Conservation (phyloP, 78 protist genomes). For the Planoprotostelium fungivorum region DNA sequence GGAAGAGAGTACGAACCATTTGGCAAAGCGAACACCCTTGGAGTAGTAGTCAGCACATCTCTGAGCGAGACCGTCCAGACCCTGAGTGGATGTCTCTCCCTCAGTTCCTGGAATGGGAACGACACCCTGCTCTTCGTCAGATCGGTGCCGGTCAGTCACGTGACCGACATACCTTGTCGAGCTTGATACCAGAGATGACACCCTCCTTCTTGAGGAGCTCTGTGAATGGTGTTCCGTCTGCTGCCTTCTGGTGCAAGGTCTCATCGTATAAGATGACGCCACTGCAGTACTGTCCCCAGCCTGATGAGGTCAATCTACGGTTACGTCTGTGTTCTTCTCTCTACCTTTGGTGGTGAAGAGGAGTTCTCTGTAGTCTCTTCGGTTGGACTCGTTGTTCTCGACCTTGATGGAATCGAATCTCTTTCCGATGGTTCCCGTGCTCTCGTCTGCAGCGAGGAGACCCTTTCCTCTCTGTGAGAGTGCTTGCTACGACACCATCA, state of each 20-base stretch:
- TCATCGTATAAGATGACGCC: conserved; percentile 92
- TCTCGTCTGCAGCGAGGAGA: conserved; percentile 94
- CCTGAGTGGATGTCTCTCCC: conserved; percentile 85
- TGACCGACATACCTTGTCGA: conserved; percentile 78
- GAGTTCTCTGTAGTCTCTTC: conserved; percentile 88
- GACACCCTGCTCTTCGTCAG: conserved; percentile 8
- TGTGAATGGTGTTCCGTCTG: conserved; percentile 73
- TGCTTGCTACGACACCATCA: neutral
- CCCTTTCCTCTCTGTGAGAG: conserved; percentile 77
- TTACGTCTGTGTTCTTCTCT: neutral
- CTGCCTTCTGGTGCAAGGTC: conserved; percentile 80
- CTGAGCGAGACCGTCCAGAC: conserved; percentile 82
- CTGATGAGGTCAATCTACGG: neutral
- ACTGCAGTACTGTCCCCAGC: conserved; percentile 44
- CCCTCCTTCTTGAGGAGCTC: conserved; percentile 62
- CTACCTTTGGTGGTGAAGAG: conserved; percentile 66
- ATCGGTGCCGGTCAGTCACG: neutral
- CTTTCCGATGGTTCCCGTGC: conserved; percentile 84
- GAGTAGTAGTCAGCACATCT: conserved; percentile 79
- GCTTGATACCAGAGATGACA: conserved; percentile 88
- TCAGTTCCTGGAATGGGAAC: conserved; percentile 54
- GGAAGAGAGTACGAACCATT: conserved; percentile 55
- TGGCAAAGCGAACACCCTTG: conserved; percentile 94
- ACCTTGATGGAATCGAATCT: conserved; percentile 80
- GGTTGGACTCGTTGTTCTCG: conserved; percentile 86